Base-by-base conservation (phyloP, 768 basidiomycete species). In the Lactarius sanguifluus region DNA sequence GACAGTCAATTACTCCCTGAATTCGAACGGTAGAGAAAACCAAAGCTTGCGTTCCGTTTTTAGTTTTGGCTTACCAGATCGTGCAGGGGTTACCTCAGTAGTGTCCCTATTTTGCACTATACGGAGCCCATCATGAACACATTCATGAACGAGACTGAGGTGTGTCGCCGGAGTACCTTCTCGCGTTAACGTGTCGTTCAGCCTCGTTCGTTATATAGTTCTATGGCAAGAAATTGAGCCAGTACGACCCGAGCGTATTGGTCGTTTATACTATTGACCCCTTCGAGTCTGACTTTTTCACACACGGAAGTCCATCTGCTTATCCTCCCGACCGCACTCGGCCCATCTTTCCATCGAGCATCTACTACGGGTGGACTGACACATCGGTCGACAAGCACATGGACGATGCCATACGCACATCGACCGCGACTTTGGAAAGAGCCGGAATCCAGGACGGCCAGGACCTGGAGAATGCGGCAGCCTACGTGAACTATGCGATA, bases 111-210 rank as follows among this genome's bases (percentile, higher is more conserved):
- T 16, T 32, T 59, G n/a, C 5, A 20, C 12, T 60, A 59, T n/a
- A 60, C 64, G 9, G 50, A 28, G 30, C 50, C 64, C 5, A 55
- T 65, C 20, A 23, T 65, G 58, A 43, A 60, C 1, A 36, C 64
- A 25, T 55, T 54, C 30, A 20, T 36, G 32, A 65, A 65, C 38
- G 64, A 65, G 52, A 65, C 58, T 16, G 32, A 65, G 50, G 64
- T 55, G 52, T 41, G 64, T 20, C 15, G 25, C 4, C n/a, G 13
- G 32, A 28, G 2, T 2, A 5, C 50, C 50, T 52, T 52, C 13
- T 30, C 1, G n/a, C n/a, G 13, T 18, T 18, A 40, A 18, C 50
- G 25, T 52, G 13, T 16, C 7, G 4, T 45, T 25, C 10, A 7
- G 25, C 15, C 34, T 56, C 18, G 12, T 16, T 32, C n/a, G 13